phyloP scores from a whole-genome alignment of 1,139 yeast genomes.

The Taphrina deformans region DNA sequence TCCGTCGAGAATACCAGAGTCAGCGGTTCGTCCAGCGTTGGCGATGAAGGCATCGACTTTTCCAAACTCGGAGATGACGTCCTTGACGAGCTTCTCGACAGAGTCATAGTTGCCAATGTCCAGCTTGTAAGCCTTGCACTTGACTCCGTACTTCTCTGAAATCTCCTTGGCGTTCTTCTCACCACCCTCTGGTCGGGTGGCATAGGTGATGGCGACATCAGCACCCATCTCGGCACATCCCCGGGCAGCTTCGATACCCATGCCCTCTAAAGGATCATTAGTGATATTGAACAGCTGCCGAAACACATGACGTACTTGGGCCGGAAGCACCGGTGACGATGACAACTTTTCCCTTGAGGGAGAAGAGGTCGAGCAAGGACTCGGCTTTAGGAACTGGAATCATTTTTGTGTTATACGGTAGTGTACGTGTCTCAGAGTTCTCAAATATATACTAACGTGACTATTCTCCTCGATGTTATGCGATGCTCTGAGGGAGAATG shows the following conservation, averaged over 20 bases:
- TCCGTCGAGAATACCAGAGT: conserved; percentile 65
- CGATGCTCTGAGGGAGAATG: not conserved
- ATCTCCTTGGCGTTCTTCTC: conserved; percentile 61
- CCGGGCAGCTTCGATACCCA: conserved; percentile 80
- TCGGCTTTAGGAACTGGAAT: conserved; percentile 15
- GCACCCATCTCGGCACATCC: conserved; percentile 92
- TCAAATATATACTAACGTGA: not conserved
- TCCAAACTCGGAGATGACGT: conserved; percentile 69
- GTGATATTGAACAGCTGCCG: not conserved
- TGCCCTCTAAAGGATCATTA: conserved; percentile 42
- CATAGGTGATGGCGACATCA: conserved; percentile 72
- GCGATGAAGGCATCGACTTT: conserved; percentile 82
- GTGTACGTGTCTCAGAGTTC: not conserved
- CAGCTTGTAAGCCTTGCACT: conserved; percentile 69
- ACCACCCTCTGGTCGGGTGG: conserved; percentile 55
- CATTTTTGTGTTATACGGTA: not conserved
- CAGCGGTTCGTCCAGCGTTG: conserved; percentile 82
- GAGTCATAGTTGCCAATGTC: conserved; percentile 60
- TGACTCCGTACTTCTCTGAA: conserved; percentile 62
- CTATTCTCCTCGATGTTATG: not conserved
- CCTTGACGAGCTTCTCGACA: conserved; percentile 53
- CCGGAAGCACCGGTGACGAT: conserved; percentile 85
- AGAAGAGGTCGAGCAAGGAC: conserved; percentile 43
- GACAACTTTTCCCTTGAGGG: conserved; percentile 77
- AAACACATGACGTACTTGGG: conserved; percentile 10